phyloP scores from a whole-genome alignment of 2,329 filamentous ascomycete genomes.

The Claviceps spartinae region DNA sequence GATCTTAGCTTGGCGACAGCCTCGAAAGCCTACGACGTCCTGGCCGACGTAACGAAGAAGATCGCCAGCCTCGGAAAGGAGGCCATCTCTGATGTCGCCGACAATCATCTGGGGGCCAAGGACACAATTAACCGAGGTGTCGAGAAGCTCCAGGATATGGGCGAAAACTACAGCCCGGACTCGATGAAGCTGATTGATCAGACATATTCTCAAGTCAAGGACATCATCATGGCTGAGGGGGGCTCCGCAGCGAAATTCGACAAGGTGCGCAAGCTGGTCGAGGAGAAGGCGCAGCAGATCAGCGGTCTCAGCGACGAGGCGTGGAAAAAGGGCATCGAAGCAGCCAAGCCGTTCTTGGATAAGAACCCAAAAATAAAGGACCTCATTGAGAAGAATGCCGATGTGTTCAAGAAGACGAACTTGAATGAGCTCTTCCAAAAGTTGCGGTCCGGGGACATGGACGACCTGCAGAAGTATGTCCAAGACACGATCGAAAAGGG shows the following conservation, averaged over 20 bases:
- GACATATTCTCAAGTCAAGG: slow-evolving; percentile 53
- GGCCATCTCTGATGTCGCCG: slow-evolving; percentile 48
- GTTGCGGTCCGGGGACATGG: slow-evolving; percentile 45
- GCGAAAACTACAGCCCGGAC: slow-evolving; percentile 57
- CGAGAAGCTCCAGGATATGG: slow-evolving; percentile 55
- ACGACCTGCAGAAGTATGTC: slow-evolving; percentile 25
- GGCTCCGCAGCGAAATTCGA: slow-evolving; percentile 37
- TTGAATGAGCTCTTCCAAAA: slow-evolving; percentile 48
- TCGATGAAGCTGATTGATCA: slow-evolving; percentile 64
- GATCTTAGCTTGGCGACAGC: slow-evolving; percentile 51
- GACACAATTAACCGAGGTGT: slow-evolving; percentile 56
- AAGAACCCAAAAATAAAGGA: slow-evolving; percentile 67
- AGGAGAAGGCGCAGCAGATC: slow-evolving; percentile 57
- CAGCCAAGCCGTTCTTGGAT: slow-evolving; percentile 58
- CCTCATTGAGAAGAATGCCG: slow-evolving; percentile 56
- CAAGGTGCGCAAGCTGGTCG: slow-evolving; percentile 46
- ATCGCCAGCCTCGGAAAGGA: slow-evolving; percentile 49
- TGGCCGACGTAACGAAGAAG: slow-evolving; percentile 47
- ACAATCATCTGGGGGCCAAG: slow-evolving; percentile 62
- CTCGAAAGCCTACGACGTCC: slow-evolving; percentile 44
- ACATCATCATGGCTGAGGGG: slow-evolving; percentile 49
- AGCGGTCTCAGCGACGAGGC: slow-evolving; percentile 56
- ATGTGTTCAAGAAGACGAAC: slow-evolving; percentile 54
- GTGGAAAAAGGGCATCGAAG: slow-evolving; percentile 57
- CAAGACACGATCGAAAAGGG: slow-evolving; percentile 17